Evolutionary conservation across 2,329 filamentous ascomycete species (phyloP), one percentile per base, ranked within the genome.

Genomic region (Stylonectria norvegica): DNA sequence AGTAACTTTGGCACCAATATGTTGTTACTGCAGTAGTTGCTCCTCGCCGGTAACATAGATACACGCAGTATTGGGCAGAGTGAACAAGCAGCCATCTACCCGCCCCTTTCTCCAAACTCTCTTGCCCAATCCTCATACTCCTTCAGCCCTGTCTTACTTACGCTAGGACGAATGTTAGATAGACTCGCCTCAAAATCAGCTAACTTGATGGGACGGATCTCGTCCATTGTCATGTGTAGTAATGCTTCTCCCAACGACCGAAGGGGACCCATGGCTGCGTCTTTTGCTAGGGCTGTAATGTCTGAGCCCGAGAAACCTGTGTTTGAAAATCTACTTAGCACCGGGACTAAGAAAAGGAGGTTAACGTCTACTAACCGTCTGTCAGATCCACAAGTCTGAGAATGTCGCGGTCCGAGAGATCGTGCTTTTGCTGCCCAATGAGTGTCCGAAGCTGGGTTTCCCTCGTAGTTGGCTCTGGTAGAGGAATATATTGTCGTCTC

Each of bases 301-400:
- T 98, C 93, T 2, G 89, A 95, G 31, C 93, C 93, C 7, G 89
- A 96, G 67, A 95, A 98, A n/a, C 89, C 90, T 96, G 40, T 10
- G n/a, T 22, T 14, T 15, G 9, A 20, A 25, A 25, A 18, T 14
- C 7, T 14, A 5, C 5, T 32, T 18, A 19, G 16, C 14, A 9
- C 19, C 15, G 28, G 8, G 6, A 8, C 8, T 9, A 10, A 15
- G 15, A 14, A 30, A 15, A 30, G 9, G 8, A 9, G 28, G 28
- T 9, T 15, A 12, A 14, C 8, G 5, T 17, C 12, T 39, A 65
- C 75, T 58, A 70, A 91, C 89, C 89, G 55, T 95, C 87, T 30
- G 93, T 97, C 38, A 93, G 65, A 41, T 69, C 64, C n/a, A 97
- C 87, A 23, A 98, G 66, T 33, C 70, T 71, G 34, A 81, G 67